These are phyloP conservation scores for Aspergillus hancockii DNA, from an alignment of 495 filamentous ascomycete genomes.

Conservation along the genomic window DNA sequence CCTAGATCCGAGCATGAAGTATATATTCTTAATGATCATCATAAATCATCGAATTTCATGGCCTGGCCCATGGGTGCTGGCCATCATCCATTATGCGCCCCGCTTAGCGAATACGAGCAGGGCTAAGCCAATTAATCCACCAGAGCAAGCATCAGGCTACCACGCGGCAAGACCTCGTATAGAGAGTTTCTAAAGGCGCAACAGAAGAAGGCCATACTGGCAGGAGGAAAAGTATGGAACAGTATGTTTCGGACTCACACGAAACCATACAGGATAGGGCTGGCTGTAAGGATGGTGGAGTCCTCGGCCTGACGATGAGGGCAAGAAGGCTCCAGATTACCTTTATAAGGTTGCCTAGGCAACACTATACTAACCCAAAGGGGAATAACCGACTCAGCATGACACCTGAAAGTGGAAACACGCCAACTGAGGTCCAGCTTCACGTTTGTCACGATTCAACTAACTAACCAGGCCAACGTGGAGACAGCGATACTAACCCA, in stretches of 20 bases:
- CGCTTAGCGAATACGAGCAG: constrained; percentile 21
- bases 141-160: background rate
- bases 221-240: background rate
- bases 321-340: constrained; percentile 12
- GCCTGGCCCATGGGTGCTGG: background rate
- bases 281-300: background rate
- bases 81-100: background rate
- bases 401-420: constrained; percentile 7
- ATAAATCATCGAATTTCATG: background rate
- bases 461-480: background rate
- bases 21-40: background rate
- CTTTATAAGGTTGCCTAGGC: constrained; percentile 18
- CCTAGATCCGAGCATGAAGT: background rate
- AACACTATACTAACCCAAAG: constrained; percentile 14
- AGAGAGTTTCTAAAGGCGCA: background rate
- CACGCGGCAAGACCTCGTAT: constrained; percentile 5
- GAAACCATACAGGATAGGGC: background rate
- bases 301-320: constrained; percentile 7
- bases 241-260: background rate
- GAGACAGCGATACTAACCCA: background rate
- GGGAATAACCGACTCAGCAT: constrained; percentile 1
- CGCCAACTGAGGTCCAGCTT: background rate
- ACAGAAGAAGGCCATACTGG: background rate
- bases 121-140: constrained; percentile 7
- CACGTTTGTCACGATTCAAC: background rate